phyloP scores from a whole-genome alignment of 202 grass and related monocot genomes.

The Carex sylvatica region DNA sequence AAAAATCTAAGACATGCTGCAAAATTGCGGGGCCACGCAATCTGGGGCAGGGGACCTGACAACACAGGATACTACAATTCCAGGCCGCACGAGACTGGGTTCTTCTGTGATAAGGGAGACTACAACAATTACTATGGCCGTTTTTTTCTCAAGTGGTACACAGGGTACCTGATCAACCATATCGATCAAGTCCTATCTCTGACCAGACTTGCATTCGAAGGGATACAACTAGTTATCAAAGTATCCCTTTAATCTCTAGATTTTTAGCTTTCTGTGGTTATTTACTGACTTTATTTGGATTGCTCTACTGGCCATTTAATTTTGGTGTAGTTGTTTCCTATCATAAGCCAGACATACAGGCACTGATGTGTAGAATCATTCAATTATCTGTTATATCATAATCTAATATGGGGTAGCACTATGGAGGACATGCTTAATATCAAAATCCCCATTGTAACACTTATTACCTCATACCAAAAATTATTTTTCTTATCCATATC shows the following conservation, averaged over 20 bases:
- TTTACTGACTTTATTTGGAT: not conserved
- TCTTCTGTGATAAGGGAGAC: constrained; percentile 90
- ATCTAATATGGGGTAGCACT: not conserved
- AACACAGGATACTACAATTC: constrained; percentile 97
- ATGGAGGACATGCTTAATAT: not conserved
- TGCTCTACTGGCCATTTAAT: not conserved
- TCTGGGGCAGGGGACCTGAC: constrained; percentile 88
- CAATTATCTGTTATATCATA: not conserved
- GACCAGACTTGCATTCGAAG: constrained; percentile 86
- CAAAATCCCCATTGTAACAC: constrained; percentile 5
- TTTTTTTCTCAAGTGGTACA: constrained; percentile 97
- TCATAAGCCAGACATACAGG: not conserved
- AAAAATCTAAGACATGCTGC: constrained; percentile 64
- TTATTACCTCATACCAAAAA: not conserved
- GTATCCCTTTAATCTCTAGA: constrained; percentile 22
- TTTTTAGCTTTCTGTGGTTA: constrained; percentile 16
- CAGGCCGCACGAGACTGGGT: constrained; percentile 79
- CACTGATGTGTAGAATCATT: not conserved
- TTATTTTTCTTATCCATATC: constrained; percentile 11
- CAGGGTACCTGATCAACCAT: constrained; percentile 65
- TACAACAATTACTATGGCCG: constrained; percentile 85
- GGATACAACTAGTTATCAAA: constrained; percentile 78
- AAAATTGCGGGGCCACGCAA: constrained; percentile 64
- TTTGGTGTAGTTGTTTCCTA: not conserved
- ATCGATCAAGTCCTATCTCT: constrained; percentile 79